Base-by-base conservation (phyloP, 192 early-diverging fungal genomes). In the Cetraspora pellucida region DNA sequence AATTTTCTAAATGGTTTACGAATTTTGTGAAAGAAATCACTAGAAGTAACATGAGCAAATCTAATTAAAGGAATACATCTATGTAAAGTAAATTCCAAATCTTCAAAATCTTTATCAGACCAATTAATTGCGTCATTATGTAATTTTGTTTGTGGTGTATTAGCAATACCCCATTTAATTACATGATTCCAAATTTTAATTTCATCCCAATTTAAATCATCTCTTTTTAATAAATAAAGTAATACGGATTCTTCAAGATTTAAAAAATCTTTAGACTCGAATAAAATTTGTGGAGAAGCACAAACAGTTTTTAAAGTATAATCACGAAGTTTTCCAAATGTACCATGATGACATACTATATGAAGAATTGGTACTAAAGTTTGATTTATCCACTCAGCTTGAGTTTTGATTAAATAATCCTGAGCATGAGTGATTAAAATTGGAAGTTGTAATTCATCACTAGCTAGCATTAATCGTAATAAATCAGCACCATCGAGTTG, bases 81-180 rank as follows among this genome's bases (percentile, higher is more conserved):
- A 17, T 63, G n/a, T 30, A 75, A 4, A 4, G n/a, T 75, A n/a
- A 19, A 31, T 37, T 75, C 16, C 10, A 75, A 21, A 23, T 8
- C 30, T 17, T 10, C 21, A 50, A 75, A 75, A 64, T 75, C 45
- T 30, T 75, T 21, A 43, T 47, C 9, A 19, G 13, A 28, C 58
- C 59, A 75, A 1, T 31, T 50, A 28, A 45, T 16, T 13, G 64
- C 2, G 27, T 60, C 10, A 16, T 61, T 2, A 10, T 61, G 11
- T 49, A 45, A 10, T 9, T 19, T 14, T 52, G 25, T 54, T 58
- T 49, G 10, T 45, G 7, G 4, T 19, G 19, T 72, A 17, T 58
- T 16, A 25, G 27, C 49, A 10, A 71, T 30, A 28, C 60, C 74
- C 74, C 74, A 75, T 75, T 75, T 63, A 27, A 75, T 52, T 10